Conservation (phyloP, 2,329 filamentous ascomycete genomes). For the Aspergillus sergii region DNA sequence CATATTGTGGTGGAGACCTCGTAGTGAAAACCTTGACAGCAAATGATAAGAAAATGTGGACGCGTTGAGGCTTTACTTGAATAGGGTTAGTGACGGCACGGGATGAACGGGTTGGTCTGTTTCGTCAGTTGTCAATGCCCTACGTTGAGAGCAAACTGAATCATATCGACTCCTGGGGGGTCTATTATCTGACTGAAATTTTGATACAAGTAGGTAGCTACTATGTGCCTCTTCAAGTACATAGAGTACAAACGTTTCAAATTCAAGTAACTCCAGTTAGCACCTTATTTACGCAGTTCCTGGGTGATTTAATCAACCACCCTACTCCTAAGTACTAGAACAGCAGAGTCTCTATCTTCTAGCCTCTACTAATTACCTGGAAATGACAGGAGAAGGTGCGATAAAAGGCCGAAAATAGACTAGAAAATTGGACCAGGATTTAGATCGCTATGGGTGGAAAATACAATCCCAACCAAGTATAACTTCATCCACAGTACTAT, state of each 20-base stretch:
- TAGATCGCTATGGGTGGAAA: neutral
- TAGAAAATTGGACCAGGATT: neutral
- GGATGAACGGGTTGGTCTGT: too few species aligned
- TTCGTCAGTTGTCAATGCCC: neutral
- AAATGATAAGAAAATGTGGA: neutral
- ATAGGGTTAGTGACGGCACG: neutral
- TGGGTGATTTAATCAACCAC: too few species aligned
- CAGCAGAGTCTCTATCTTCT: too few species aligned
- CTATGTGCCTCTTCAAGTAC: neutral
- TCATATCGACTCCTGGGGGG: neutral
- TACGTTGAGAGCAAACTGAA: neutral
- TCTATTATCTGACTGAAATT: neutral
- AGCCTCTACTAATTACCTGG: neutral
- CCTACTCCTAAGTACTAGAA: too few species aligned
- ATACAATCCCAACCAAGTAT: neutral
- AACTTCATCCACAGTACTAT: neutral
- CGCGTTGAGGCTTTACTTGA: neutral
- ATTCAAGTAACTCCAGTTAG: neutral
- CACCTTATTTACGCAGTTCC: neutral
- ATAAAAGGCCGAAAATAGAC: neutral
- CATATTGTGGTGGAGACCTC: neutral
- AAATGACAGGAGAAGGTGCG: neutral
- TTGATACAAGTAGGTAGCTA: neutral
- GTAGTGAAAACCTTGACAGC: neutral
- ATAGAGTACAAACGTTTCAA: neutral